These are phyloP conservation scores for Microstroma glucosiphilum DNA, from an alignment of 1,284 basidiomycete species.

Conservation along the genomic window DNA sequence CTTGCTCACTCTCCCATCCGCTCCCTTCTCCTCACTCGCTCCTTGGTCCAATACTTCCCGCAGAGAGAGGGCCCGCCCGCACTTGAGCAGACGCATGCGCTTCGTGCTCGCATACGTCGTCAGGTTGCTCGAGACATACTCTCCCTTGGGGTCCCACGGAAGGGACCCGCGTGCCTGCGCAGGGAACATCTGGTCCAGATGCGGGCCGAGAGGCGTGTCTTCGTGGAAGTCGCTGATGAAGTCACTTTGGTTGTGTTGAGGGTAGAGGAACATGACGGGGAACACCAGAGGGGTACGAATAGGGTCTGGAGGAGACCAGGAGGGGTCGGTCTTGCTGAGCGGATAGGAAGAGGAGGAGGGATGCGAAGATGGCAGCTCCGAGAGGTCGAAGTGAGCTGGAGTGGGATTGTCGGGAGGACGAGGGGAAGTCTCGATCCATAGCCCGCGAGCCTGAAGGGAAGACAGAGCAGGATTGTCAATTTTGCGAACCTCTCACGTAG, in stretches of 20 bases:
- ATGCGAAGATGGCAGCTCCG: slow-evolving; percentile 30
- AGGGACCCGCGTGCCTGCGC: slow-evolving; percentile 58
- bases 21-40: slow-evolving; percentile 50
- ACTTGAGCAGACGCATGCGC: slow-evolving; percentile 70
- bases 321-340: slow-evolving; percentile 19
- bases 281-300: slow-evolving; percentile 64
- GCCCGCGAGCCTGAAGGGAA: slow-evolving; percentile 23
- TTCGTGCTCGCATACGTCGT: slow-evolving; percentile 77
- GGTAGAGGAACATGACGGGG: slow-evolving; percentile 88
- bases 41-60: slow-evolving; percentile 61
- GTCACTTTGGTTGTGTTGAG: slow-evolving; percentile 79
- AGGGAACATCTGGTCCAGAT: slow-evolving; percentile 77
- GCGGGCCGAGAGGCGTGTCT: slow-evolving; percentile 70
- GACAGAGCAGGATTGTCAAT: neutral
- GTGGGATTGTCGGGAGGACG: slow-evolving; percentile 59
- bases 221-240: slow-evolving; percentile 80
- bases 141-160: slow-evolving; percentile 69
- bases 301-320: slow-evolving; percentile 37
- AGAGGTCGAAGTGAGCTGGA: slow-evolving; percentile 56
- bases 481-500: slow-evolving; percentile 18
- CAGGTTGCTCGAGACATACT: slow-evolving; percentile 66
- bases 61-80: slow-evolving; percentile 80
- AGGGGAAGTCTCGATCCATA: slow-evolving; percentile 36
- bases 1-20: slow-evolving; percentile 56
- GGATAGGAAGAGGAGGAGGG: slow-evolving; percentile 29